These are phyloP conservation scores for Diaporthe longicolla DNA, from an alignment of 2,329 filamentous ascomycete genomes.

Conservation along the genomic window DNA sequence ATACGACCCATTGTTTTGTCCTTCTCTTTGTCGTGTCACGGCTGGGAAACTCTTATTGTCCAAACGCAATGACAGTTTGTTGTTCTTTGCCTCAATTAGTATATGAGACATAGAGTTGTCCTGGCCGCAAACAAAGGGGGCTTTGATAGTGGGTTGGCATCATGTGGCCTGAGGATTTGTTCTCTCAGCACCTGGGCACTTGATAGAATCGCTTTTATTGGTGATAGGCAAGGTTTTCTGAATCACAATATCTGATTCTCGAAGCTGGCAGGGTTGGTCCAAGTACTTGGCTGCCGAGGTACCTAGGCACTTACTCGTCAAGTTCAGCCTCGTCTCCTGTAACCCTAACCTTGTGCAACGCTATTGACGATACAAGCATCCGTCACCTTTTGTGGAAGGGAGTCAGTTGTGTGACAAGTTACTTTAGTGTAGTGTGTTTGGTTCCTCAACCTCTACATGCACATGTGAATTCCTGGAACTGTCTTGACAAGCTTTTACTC, in stretches of 20 bases:
- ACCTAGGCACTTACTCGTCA: too few species aligned
- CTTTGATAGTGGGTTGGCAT: neutral
- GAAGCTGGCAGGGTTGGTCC: too few species aligned
- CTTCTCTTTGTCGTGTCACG: neutral
- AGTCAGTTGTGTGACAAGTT: too few species aligned
- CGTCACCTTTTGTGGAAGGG: too few species aligned
- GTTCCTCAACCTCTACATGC: too few species aligned
- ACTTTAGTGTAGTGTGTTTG: too few species aligned
- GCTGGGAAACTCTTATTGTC: neutral
- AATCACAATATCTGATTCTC: neutral
- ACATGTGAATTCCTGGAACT: too few species aligned
- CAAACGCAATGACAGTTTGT: neutral
- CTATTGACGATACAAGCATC: too few species aligned
- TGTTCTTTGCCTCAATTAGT: neutral
- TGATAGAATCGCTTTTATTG: neutral
- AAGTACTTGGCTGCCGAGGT: too few species aligned
- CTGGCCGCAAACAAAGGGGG: neutral
- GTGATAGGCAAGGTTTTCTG: neutral
- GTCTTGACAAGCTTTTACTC: too few species aligned
- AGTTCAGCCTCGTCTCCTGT: too few species aligned
- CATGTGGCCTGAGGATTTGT: neutral
- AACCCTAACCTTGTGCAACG: too few species aligned
- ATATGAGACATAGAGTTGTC: neutral
- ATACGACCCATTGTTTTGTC: neutral
- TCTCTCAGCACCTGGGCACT: neutral